Evolutionary conservation across 352 stramenopile genomes (phyloP).

Genomic region (Poterioochromonas sp.): DNA sequence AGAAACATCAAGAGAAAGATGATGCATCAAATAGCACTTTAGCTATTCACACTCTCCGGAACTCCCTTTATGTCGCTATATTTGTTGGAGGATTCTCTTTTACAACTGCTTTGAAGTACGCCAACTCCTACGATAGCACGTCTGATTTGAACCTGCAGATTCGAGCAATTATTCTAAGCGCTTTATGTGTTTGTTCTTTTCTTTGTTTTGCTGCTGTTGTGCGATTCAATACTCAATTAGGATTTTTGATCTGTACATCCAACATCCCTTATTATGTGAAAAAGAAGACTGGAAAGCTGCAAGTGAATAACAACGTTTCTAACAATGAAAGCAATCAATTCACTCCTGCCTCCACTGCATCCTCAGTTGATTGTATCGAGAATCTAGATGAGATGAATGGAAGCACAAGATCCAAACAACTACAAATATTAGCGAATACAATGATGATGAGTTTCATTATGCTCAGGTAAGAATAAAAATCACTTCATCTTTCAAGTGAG

Average conservation of each 20-base stretch:
- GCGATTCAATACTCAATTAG: background rate
- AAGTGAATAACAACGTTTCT: too few species aligned
- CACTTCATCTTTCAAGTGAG: background rate
- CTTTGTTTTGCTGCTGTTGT: background rate
- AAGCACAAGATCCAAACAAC: too few species aligned
- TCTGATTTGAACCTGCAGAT: background rate
- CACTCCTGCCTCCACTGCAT: too few species aligned
- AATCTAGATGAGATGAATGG: too few species aligned
- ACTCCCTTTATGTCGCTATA: background rate
- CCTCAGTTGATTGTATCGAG: too few species aligned
- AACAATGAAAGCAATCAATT: too few species aligned
- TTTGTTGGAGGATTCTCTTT: conserved; percentile 1
- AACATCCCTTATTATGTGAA: too few species aligned
- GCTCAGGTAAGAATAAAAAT: too few species aligned
- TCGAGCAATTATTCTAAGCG: background rate
- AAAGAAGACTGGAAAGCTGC: too few species aligned
- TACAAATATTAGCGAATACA: too few species aligned
- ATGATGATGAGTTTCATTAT: background rate
- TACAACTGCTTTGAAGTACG: background rate
- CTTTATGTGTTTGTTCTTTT: background rate
- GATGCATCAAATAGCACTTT: background rate
- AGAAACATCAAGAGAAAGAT: background rate
- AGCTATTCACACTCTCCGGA: background rate
- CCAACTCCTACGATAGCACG: background rate
- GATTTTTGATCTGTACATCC: background rate